Base-by-base conservation (phyloP, 1,139 yeast genomes). In the Saccharomyces hybrid region DNA sequence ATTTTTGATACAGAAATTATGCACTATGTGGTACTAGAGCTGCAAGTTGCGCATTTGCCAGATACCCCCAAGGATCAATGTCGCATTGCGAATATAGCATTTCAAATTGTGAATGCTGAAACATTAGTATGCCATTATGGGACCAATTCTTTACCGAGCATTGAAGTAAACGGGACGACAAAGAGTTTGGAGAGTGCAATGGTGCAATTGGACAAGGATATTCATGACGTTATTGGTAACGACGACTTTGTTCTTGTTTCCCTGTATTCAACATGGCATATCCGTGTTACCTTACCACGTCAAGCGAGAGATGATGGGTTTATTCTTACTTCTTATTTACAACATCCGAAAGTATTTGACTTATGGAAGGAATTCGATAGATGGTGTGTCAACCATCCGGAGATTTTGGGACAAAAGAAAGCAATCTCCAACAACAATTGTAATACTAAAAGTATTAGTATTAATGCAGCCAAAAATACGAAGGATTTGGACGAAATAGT, bases 271-370 rank as follows among this genome's bases (percentile, higher is more conserved):
- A 76, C 84, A 8, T 80, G 85, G 81, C 85, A 84, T 61, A 71
- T 91, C 50, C 77, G 91, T 58, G 91, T 89, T 34, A 88, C 86
- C 62, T 70, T 91, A 28, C 84, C 88, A 5, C 77, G 95, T 51
- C 96, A 88, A 67, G 89, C 96, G 8, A 76, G 88, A 46, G 96
- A 88, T 67, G 83, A 86, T 66, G 78, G 81, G 13, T 82, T 87
- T 54, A 79, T 75, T 2, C 75, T 91, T 56, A 96, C 97, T 0
- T 75, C 80, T 2, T 88, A 85, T 65, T 73, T 91, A 57, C 88
- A 84, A 66, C 84, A 84, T 61, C 89, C 96, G 1, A 76, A 83
- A 48, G 78, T 86, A 28, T 89, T 88, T 71, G 96, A 89, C 68
- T 72, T 91, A 57, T 79, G 81, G 63, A 80, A 77, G 56, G 97